Base-by-base conservation (phyloP, 495 filamentous ascomycete species). In the Aspergillus egyptiacus region DNA sequence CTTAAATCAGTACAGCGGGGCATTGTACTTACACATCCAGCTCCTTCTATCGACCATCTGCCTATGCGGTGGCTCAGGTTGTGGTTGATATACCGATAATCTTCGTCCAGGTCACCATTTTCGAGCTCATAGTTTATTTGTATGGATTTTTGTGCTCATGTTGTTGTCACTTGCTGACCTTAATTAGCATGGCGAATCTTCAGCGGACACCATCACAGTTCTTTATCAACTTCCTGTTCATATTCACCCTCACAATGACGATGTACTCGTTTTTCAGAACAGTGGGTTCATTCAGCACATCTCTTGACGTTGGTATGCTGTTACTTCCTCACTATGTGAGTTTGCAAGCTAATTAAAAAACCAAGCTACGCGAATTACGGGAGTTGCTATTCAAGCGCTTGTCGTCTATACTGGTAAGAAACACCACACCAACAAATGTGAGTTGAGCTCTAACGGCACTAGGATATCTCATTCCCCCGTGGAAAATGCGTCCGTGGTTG, bases 241-340 rank as follows among this genome's bases (percentile, higher is more conserved):
- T 71, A 15, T 74, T 72, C 44, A 65, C 68, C 1, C 62, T 85
- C 2, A 89, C 86, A 0, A 79, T 93, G 75, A 80, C 78, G 0
- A 86, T 87, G 73, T 89, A 85, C 49, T 78, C 87, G 0, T 83
- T 93, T 55, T 94, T 93, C 69, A 75, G 89, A 38, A 73, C 84
- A 23, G 66, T 91, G 19, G 87, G 86, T 0, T 71, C 86, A 1
- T 53, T 85, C 19, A 80, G 77, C 24, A 65, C 70, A 4, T 80
- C 79, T 5, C 72, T 89, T 30, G 82, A 88, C 57, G 66, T 74
- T 45, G 68, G 70, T 71, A 51, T 42, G 68, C 55, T 23, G 15
- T 33, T 3, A 7, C 20, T 34, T 14, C 17, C 10, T 15, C 11
- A 9, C 14, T 1, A 24, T 5, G 9, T 28, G 5, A 18, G n/a